These are phyloP conservation scores for Auriculariales sp. DNA, from an alignment of 768 basidiomycete genomes.

Conservation along the genomic window DNA sequence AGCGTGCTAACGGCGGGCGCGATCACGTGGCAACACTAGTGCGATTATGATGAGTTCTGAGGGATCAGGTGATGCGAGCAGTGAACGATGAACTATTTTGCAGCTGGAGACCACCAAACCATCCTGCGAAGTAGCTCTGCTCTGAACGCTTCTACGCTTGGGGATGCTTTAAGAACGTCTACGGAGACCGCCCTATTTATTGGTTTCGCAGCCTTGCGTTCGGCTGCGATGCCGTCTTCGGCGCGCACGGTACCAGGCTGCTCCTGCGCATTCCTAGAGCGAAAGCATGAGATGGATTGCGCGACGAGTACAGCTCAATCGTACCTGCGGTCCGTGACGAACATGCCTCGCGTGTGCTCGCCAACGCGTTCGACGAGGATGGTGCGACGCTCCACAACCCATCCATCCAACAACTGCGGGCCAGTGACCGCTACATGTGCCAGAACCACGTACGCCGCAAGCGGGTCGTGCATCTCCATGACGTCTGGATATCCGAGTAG, in stretches of 20 bases:
- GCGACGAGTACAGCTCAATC: too few relatives aligned
- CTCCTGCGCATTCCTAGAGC: neutral
- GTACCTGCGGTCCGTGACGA: conserved; percentile 12
- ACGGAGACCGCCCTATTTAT: neutral
- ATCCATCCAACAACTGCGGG: conserved; percentile 5
- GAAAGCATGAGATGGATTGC: neutral
- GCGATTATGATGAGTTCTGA: too few relatives aligned
- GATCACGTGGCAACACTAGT: too few relatives aligned
- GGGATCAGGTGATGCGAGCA: too few relatives aligned
- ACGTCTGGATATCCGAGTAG: conserved; percentile 18
- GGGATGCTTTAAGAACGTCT: neutral
- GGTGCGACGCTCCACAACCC: conserved; percentile 4
- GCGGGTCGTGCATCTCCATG: conserved; percentile 31
- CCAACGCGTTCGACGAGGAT: conserved; percentile 13
- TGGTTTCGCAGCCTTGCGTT: neutral
- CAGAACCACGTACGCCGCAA: conserved; percentile 25
- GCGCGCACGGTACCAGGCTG: neutral
- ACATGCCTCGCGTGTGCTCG: conserved; percentile 12
- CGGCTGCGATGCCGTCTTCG: neutral
- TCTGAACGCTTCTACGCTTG: neutral
- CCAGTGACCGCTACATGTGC: conserved; percentile 4
- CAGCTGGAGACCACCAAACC: too few relatives aligned
- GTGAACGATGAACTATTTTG: too few relatives aligned
- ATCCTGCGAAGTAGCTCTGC: neutral
- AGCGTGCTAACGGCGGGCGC: too few relatives aligned